phyloP scores from a whole-genome alignment of 306 rosid species.

The Fragaria iinumae region DNA sequence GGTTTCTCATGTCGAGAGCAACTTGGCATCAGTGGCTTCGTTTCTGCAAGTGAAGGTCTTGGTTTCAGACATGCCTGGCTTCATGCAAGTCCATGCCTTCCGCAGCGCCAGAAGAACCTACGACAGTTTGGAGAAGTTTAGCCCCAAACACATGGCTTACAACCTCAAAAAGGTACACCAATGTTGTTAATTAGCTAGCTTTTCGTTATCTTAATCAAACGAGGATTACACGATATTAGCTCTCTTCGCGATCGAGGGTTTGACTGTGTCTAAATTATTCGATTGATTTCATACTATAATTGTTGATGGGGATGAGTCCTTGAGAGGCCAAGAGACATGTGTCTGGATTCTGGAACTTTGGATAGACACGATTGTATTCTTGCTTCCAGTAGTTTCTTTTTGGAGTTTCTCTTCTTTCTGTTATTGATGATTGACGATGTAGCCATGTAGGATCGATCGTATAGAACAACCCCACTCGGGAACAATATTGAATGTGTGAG shows the following conservation, averaged over 20 bases:
- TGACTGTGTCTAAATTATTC: background rate
- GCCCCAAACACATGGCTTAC: constrained; percentile 72
- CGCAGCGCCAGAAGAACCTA: constrained; percentile 71
- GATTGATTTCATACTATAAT: background rate
- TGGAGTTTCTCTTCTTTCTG: constrained; percentile 34
- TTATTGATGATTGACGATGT: constrained; percentile 30
- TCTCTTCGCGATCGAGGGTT: background rate
- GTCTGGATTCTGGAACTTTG: no score
- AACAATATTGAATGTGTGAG: constrained; percentile 9
- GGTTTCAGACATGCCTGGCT: constrained; percentile 84
- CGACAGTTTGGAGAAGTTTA: constrained; percentile 80
- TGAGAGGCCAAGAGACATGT: background rate
- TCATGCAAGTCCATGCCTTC: constrained; percentile 94
- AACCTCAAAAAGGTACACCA: constrained; percentile 77
- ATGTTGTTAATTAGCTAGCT: background rate
- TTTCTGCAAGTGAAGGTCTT: constrained; percentile 79
- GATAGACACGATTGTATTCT: constrained; percentile 22
- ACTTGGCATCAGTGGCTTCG: constrained; percentile 54
- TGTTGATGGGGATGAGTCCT: background rate
- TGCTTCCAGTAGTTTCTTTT: constrained; percentile 33
- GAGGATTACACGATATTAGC: background rate
- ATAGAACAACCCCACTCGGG: background rate
- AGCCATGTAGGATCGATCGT: background rate
- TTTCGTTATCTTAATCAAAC: background rate
- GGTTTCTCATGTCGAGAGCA: constrained; percentile 77